phyloP scores from a whole-genome alignment of 2,329 filamentous ascomycete species.

The Calonectria hongkongensis region DNA sequence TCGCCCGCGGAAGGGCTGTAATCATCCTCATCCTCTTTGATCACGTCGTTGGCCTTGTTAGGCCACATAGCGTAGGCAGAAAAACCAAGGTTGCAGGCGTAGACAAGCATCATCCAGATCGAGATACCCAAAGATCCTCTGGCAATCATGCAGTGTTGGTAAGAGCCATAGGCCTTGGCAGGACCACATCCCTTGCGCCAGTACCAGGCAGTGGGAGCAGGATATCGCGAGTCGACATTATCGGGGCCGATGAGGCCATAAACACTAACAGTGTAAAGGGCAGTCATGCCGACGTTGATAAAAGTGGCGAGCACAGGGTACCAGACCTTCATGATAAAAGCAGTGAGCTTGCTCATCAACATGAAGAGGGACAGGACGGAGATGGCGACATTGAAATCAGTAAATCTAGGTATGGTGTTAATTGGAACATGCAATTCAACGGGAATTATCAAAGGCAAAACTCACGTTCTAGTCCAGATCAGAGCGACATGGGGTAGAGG shows the following conservation, averaged over 20 bases:
- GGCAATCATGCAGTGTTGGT: slow-evolving; percentile 79
- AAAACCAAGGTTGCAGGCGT: slow-evolving; percentile 75
- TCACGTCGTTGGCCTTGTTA: slow-evolving; percentile 71
- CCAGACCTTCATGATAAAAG: slow-evolving; percentile 83
- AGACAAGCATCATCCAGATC: slow-evolving; percentile 81
- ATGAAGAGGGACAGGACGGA: slow-evolving; percentile 86
- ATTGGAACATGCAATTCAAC: not conserved
- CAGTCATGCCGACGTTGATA: slow-evolving; percentile 74
- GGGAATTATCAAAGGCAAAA: slow-evolving; percentile 47
- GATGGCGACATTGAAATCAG: slow-evolving; percentile 85
- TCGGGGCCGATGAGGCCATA: slow-evolving; percentile 85
- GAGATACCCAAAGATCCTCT: slow-evolving; percentile 80
- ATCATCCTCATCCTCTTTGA: slow-evolving; percentile 64
- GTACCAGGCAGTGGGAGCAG: slow-evolving; percentile 82
- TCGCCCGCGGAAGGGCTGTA: slow-evolving; percentile 59
- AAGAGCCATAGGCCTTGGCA: slow-evolving; percentile 71
- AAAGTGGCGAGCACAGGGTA: slow-evolving; percentile 78
- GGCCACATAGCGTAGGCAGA: slow-evolving; percentile 76
- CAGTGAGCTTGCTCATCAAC: slow-evolving; percentile 81
- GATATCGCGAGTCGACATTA: slow-evolving; percentile 78
- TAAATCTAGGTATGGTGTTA: slow-evolving; percentile 71
- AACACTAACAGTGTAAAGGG: slow-evolving; percentile 79
- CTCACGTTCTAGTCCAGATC: slow-evolving; percentile 84
- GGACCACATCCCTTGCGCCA: slow-evolving; percentile 81
- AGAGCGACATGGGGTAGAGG: slow-evolving; percentile 78